These are phyloP conservation scores for Arthroderma sp. DNA, from an alignment of 2,329 filamentous ascomycete genomes.

Conservation along the genomic window DNA sequence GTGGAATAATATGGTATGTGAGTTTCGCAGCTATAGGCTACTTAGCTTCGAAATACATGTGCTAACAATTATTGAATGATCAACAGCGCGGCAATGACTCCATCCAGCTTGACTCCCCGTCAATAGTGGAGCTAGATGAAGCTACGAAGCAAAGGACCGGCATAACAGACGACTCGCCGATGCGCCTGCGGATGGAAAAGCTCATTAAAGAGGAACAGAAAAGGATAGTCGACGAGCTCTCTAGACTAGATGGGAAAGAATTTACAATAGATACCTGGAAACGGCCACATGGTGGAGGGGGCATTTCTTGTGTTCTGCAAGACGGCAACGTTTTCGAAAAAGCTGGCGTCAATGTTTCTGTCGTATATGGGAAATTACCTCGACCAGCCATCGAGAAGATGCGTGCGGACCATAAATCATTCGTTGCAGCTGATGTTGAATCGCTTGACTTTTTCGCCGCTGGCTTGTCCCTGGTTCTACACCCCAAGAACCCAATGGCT, in stretches of 20 bases:
- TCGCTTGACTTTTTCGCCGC: constrained; percentile 90
- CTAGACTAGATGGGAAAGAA: constrained; percentile 66
- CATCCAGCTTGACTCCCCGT: constrained; percentile 25
- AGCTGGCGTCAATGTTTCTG: constrained; percentile 84
- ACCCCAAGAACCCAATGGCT: constrained; percentile 90
- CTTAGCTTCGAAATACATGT: too few relatives aligned
- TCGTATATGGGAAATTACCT: constrained; percentile 85
- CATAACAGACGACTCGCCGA: constrained; percentile 67
- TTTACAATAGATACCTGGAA: constrained; percentile 82
- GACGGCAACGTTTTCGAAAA: constrained; percentile 97
- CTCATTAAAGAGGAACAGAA: constrained; percentile 90
- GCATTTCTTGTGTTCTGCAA: constrained; percentile 87
- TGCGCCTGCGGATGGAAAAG: constrained; percentile 95
- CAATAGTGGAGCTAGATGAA: constrained; percentile 74
- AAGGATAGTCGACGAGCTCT: constrained; percentile 70
- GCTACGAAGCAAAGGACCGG: constrained; percentile 65
- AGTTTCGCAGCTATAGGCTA: too few relatives aligned
- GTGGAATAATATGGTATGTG: constrained; percentile 1
- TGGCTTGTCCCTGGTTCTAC: constrained; percentile 81
- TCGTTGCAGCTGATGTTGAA: constrained; percentile 62
- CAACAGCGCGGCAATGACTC: neutral
- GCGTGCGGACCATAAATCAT: constrained; percentile 85
- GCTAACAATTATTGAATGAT: too few relatives aligned
- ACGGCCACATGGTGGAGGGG: constrained; percentile 77
- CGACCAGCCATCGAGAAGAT: constrained; percentile 82